Evolutionary conservation across 164 flowering plant species (phyloP), one percentile per base, ranked within the genome.

Genomic region (Berberis thunbergii): DNA sequence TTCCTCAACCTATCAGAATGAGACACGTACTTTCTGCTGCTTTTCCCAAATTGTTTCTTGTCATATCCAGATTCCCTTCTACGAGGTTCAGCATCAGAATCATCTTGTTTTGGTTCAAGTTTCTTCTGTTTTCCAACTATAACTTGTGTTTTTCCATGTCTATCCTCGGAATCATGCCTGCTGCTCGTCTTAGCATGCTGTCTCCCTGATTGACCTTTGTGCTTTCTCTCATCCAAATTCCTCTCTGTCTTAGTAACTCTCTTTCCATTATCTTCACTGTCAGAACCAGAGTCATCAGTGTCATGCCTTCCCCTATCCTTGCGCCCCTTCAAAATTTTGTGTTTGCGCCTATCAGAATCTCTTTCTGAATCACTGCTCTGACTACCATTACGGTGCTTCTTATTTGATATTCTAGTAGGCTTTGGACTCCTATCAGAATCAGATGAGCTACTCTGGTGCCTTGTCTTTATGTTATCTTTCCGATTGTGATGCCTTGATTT

Each of bases 381-480:
- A 6, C 66, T 70, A 2, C 53, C 62, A 40, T 58, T 72, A 3
- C 3, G 59, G 11, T 63, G 69, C 69, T 73, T 75, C 65, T 72
- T 70, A 11, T 42, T 60, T 49, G 10, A 45, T 1, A 11, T 53
- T 61, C 63, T 78, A 2, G 7, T 49, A 68, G 61, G 68, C 40
- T 67, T 69, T 7, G 4, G 59, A 54, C 61, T 60, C 13, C 64
- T 72, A 58, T 82, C 87, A 12, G 78, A n/a, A 63, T 74, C 80
- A 64, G 83, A 75, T 64, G 85, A 78, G 62, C 72, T 77, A 77
- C 57, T 67, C 2, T 38, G 13, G 60, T 55, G 63, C 60, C 74
- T 65, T 67, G 53, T 77, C 69, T 50, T 77, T 68, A 73, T 78
- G 10, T 43, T 72, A 61, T 64, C 64, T 45, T 46, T 64, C 46